Evolutionary conservation across 768 basidiomycete species (phyloP).

Genomic region (Sporobolomyces pararoseus): DNA sequence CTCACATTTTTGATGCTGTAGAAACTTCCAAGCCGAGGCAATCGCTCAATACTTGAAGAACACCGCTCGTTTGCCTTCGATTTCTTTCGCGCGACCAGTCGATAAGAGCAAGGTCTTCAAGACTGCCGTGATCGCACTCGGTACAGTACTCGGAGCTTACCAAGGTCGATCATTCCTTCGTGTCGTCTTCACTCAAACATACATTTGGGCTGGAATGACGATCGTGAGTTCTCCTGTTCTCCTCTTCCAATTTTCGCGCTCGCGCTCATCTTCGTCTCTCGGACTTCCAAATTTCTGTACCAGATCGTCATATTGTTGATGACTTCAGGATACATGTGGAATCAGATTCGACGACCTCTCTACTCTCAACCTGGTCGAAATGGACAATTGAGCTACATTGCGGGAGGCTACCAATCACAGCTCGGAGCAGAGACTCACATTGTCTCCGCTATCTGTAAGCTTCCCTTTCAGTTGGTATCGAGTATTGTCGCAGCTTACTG

Average conservation of each 20-base stretch:
- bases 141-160: slow-evolving; percentile 57
- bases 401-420: slow-evolving; percentile 81
- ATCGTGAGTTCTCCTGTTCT: no score
- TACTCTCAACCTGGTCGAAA: slow-evolving; percentile 58
- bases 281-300: not conserved
- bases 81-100: slow-evolving; percentile 74
- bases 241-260: slow-evolving; percentile 14
- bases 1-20: slow-evolving; percentile 46
- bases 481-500: no score
- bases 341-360: slow-evolving; percentile 77
- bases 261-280: no score
- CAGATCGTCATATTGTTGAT: slow-evolving; percentile 67
- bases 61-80: slow-evolving; percentile 66
- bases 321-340: slow-evolving; percentile 95
- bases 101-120: slow-evolving; percentile 58
- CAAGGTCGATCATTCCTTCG: slow-evolving; percentile 54
- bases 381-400: slow-evolving; percentile 63
- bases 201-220: slow-evolving; percentile 41
- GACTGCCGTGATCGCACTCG: slow-evolving; percentile 54
- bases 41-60: slow-evolving; percentile 70
- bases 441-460: slow-evolving; percentile 77
- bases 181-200: slow-evolving; percentile 56
- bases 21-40: slow-evolving; percentile 75
- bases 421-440: slow-evolving; percentile 90
- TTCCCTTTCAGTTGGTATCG: no score